phyloP scores from a whole-genome alignment of 352 stramenopile genomes.

The Thalassiosira ordinaria region DNA sequence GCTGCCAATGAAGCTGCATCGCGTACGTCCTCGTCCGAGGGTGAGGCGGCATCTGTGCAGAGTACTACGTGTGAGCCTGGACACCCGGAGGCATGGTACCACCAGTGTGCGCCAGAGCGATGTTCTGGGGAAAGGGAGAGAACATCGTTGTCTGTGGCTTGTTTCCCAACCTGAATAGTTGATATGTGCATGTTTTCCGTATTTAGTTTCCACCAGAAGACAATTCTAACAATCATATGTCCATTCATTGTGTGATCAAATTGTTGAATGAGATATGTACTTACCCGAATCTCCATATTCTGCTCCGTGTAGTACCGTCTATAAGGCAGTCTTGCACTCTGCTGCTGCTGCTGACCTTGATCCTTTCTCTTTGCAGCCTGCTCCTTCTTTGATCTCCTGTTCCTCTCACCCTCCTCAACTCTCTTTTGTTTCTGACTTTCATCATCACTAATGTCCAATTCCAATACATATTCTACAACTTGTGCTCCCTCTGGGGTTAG shows the following conservation, averaged over 20 bases:
- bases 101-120: conserved; percentile 81
- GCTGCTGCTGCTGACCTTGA: conserved; percentile 2
- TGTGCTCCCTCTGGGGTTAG: conserved; percentile 40
- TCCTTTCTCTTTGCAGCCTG: conserved; percentile 17
- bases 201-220: too few relatives aligned
- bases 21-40: conserved; percentile 69
- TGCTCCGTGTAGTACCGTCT: conserved; percentile 69
- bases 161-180: conserved; percentile 19
- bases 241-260: too few relatives aligned
- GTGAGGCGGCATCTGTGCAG: conserved; percentile 51
- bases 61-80: conserved; percentile 84
- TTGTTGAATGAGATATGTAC: conserved; percentile 11
- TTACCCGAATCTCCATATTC: conserved; percentile 76
- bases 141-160: conserved; percentile 78
- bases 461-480: conserved; percentile 54
- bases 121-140: conserved; percentile 77
- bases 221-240: too few relatives aligned
- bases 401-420: conserved; percentile 66
- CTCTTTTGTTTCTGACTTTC: conserved; percentile 42
- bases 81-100: conserved; percentile 85
- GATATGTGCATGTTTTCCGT: too few relatives aligned
- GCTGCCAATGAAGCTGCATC: conserved; percentile 81
- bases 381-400: conserved; percentile 57
- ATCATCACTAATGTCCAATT: conserved; percentile 74
- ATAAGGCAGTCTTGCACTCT: conserved; percentile 72